phyloP scores from a whole-genome alignment of 208 protist genomes.

The Jaenimonas drosophilae region DNA sequence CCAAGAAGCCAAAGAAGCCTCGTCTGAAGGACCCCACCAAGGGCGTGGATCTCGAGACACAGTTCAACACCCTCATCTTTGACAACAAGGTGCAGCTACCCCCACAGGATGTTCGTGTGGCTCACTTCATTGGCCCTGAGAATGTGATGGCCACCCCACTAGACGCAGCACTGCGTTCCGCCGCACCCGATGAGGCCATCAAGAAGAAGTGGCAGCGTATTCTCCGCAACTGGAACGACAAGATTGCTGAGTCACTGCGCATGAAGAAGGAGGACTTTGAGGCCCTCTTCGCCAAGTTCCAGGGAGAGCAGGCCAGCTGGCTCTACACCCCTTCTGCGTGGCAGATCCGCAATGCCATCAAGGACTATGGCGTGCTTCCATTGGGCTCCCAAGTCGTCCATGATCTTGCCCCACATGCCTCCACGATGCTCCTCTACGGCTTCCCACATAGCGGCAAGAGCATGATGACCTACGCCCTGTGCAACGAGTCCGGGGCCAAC shows the following conservation, averaged over 20 bases:
- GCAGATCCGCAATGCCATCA: slow-evolving; percentile 61
- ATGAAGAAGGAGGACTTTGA: slow-evolving; percentile 78
- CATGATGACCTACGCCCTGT: slow-evolving; percentile 75
- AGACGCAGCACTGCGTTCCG: slow-evolving; percentile 21
- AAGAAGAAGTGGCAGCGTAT: slow-evolving; percentile 85
- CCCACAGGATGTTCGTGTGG: slow-evolving; percentile 24
- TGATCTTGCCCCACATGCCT: slow-evolving; percentile 61
- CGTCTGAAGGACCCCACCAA: slow-evolving; percentile 81
- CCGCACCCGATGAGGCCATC: slow-evolving; percentile 65
- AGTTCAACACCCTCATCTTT: slow-evolving; percentile 65
- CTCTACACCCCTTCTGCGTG: slow-evolving; percentile 67
- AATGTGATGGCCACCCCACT: slow-evolving; percentile 49
- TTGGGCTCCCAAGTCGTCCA: slow-evolving; percentile 87
- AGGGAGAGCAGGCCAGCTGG: slow-evolving; percentile 41
- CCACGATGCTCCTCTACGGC: slow-evolving; percentile 82
- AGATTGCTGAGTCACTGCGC: slow-evolving; percentile 55
- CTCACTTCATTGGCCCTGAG: slow-evolving; percentile 58
- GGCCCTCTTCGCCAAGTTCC: slow-evolving; percentile 50
- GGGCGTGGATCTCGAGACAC: slow-evolving; percentile 71
- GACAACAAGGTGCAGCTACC: slow-evolving; percentile 81
- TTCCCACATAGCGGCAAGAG: slow-evolving; percentile 86
- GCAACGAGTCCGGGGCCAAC: slow-evolving; percentile 77
- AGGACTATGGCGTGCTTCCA: slow-evolving; percentile 81
- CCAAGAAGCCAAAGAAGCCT: slow-evolving; percentile 54
- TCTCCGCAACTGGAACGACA: slow-evolving; percentile 62